Evolutionary conservation across 768 basidiomycete genomes (phyloP), one percentile per base, ranked within the genome.

Genomic region (Leccinum barrowsii): DNA sequence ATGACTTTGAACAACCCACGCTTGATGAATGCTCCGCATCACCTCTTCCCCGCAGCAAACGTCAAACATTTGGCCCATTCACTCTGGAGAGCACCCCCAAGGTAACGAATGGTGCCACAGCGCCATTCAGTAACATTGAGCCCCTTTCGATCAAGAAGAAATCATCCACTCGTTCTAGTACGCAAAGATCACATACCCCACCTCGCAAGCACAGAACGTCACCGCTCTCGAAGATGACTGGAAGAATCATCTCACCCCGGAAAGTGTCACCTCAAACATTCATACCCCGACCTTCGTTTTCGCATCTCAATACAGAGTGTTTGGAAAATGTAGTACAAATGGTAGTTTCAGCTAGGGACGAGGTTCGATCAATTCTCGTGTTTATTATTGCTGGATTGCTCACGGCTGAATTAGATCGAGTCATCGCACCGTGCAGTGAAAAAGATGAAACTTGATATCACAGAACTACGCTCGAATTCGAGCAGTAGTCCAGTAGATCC

Each of bases 121-220:
- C 75, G 24, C 72, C 78, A 32, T 57, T 72, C 55, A 77, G 75
- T 35, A 75, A 74, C 24, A 79, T 92, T 21, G 90, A 90, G 66
- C 91, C 91, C 7, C 75, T 94, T 59, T 89, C 86, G 2, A 93
- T 94, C 71, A 91, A 87, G 78, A 92, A 94, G 78, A 92, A 90
- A 71, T 77, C 81, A 5, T 89, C 89, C 7, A 77, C 84, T 26
- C 82, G 85, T 35, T 75, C 73, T 49, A 26, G 26, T 26, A 70
- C 75, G 22, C 74, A 78, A 6, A 74, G 71, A 50, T 58, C 73
- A 26, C 65, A 76, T 40, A 77, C 76, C 40, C 76, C 72, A 58
- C 66, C 61, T 12, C 68, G 67, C 58, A 76, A 65, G 71, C 65
- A 66, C 55, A 83, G 82, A 35, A 77, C 72, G 64, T 86, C 82